These are phyloP conservation scores for Cyclocybe cylindracea DNA, from an alignment of 768 basidiomycete genomes.

Conservation along the genomic window DNA sequence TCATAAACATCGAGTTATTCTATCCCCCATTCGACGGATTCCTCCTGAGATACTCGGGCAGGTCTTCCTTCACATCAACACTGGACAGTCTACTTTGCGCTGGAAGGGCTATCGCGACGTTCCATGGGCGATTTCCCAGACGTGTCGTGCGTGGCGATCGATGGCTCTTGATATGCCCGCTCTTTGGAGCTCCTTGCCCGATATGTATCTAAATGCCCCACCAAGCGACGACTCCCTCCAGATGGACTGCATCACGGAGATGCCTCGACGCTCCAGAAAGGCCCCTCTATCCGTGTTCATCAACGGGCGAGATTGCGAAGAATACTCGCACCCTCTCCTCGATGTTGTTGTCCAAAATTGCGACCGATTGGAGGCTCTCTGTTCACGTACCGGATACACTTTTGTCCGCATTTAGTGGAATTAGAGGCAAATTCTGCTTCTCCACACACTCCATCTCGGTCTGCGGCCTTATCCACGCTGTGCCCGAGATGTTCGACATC, in stretches of 20 bases:
- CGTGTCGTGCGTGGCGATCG: constrained; percentile 18
- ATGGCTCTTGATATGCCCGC: constrained; percentile 15
- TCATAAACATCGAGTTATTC: constrained; percentile 16
- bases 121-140: constrained; percentile 20
- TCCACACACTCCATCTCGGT: constrained; percentile 17
- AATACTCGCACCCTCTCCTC: constrained; percentile 17
- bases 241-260: constrained; percentile 11
- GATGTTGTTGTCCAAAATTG: constrained; percentile 18
- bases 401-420: constrained; percentile 15
- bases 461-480: constrained; percentile 1
- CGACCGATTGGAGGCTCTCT: constrained; percentile 21
- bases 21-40: constrained; percentile 22
- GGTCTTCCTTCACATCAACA: constrained; percentile 18
- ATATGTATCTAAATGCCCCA: constrained; percentile 9
- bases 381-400: constrained; percentile 11
- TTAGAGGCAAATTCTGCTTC: constrained; percentile 19
- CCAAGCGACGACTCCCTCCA: constrained; percentile 1
- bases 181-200: constrained; percentile 21
- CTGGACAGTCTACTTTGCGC: background rate
- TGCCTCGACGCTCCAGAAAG: constrained; percentile 13
- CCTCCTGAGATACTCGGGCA: constrained; percentile 24
- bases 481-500: constrained; percentile 20
- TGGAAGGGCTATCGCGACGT: constrained; percentile 11
- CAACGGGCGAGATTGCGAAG: constrained; percentile 9
- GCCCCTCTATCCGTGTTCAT: constrained; percentile 20